These are phyloP conservation scores for Tetracladium setigerum DNA, from an alignment of 495 filamentous ascomycete species.

Conservation along the genomic window DNA sequence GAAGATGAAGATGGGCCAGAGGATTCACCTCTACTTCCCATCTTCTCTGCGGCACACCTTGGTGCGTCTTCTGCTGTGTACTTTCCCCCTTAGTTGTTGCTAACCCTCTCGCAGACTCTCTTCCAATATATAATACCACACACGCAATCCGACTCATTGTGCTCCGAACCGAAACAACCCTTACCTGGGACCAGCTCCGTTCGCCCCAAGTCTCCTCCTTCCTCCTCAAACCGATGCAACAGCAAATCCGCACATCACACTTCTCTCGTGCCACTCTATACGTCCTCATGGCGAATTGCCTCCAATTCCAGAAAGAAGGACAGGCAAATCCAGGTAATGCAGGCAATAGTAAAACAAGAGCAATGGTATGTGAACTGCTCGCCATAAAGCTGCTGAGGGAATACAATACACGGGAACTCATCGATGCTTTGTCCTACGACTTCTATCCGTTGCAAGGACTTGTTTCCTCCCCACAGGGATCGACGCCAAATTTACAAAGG, in stretches of 20 bases:
- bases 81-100: constrained; percentile 23
- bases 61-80: constrained; percentile 37
- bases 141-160: constrained; percentile 82
- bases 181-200: constrained; percentile 92
- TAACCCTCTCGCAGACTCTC: constrained; percentile 39
- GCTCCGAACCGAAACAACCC: constrained; percentile 76
- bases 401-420: constrained; percentile 77
- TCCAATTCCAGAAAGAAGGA: constrained; percentile 86
- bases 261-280: constrained; percentile 83
- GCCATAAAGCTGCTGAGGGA: constrained; percentile 85
- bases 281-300: constrained; percentile 83
- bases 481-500: constrained; percentile 18
- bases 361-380: constrained; percentile 84
- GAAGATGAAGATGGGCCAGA: constrained; percentile 51
- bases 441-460: constrained; percentile 75
- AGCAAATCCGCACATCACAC: constrained; percentile 69
- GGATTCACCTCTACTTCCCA: constrained; percentile 61
- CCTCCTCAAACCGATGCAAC: constrained; percentile 82
- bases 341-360: constrained; percentile 72
- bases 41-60: constrained; percentile 75
- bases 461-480: constrained; percentile 34
- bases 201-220: constrained; percentile 95
- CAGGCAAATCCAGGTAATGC: constrained; percentile 73
- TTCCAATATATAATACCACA: constrained; percentile 85
- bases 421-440: constrained; percentile 89